Evolutionary conservation across 192 early-diverging fungal genomes (phyloP), one percentile per base, ranked within the genome.

Genomic region (Coemansia sp.): DNA sequence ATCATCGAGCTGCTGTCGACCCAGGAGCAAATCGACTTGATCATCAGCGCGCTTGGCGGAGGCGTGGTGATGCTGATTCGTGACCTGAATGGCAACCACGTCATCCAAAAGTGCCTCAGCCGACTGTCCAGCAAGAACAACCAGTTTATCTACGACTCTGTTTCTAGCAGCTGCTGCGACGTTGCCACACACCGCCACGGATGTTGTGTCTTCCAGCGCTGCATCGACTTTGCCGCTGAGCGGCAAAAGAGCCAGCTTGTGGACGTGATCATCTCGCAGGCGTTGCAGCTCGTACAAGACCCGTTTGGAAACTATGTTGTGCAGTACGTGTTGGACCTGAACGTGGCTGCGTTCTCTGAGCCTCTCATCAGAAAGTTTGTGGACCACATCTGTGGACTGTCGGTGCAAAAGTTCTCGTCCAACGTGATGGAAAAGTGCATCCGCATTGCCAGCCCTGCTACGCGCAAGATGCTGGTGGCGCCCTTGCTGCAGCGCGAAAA

Each of bases 371-470:
- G 80, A 11, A 84, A 84, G 32, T 91, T 95, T 68, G 81, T 92
- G 46, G 88, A 84, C 22, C 84, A 88, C 66, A 87, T 92, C 24
- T 89, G 87, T 60, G 71, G 74, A 8, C 71, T 95, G 21, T 92
- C 91, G 12, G 85, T 92, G 35, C 93, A 95, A 81, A 95, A 95
- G 72, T 93, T 93, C 65, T 91, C 89, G 62, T 92, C 91, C 39
- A 95, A 95, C 66, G 93, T 93, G 34, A 91, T 95, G 70, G 93
- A 95, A 74, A 95, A 95, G 86, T 95, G 91, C 63, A 92, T 95
- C 57, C 86, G 91, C 17, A 84, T 91, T 18, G 84, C 93, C 3
- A 85, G 89, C 50, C 81, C 83, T 3, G 83, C 85, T 6, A 90
- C 87, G 27, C 85, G 91, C 63, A 74, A 81, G 29, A 64, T 69